Percentiles rank a stretch among this genome's conserved stretches.
Conservation (phyloP, 2,329 filamentous ascomycete species). For the Aaosphaeria arxii region DNA sequence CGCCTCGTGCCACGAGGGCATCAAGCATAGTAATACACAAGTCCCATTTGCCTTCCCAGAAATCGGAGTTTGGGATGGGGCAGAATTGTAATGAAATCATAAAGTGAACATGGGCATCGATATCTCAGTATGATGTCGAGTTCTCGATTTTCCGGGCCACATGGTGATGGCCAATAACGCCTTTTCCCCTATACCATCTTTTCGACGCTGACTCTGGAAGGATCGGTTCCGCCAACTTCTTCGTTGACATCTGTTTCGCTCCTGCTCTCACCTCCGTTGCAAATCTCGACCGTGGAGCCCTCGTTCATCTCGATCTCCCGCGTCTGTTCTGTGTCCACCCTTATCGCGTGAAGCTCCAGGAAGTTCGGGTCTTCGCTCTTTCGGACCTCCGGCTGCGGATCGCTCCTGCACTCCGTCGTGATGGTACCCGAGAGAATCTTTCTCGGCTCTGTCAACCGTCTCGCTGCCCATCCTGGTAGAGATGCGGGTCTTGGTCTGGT, state of each 20-base stretch:
- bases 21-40: no score
- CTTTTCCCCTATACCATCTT: not conserved
- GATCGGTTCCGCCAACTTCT: no score
- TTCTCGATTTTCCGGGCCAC: no score
- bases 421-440: constrained; percentile 1
- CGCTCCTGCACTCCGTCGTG: constrained; percentile 7
- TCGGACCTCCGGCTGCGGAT: constrained; percentile 1
- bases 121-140: no score
- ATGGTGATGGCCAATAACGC: no score
- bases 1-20: no score
- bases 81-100: no score
- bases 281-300: no score
- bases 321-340: constrained; percentile 12
- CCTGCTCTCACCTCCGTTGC: not conserved
- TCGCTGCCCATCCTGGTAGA: no score
- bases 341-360: constrained; percentile 15
- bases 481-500: not conserved
- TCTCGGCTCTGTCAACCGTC: not conserved
- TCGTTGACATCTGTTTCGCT: not conserved
- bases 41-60: no score
- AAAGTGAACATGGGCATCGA: no score
- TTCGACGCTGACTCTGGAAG: not conserved
- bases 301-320: constrained; percentile 6
- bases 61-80: no score
- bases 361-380: constrained; percentile 4